Conservation (phyloP, 345 rosid species). For the Acer yangbiense region DNA sequence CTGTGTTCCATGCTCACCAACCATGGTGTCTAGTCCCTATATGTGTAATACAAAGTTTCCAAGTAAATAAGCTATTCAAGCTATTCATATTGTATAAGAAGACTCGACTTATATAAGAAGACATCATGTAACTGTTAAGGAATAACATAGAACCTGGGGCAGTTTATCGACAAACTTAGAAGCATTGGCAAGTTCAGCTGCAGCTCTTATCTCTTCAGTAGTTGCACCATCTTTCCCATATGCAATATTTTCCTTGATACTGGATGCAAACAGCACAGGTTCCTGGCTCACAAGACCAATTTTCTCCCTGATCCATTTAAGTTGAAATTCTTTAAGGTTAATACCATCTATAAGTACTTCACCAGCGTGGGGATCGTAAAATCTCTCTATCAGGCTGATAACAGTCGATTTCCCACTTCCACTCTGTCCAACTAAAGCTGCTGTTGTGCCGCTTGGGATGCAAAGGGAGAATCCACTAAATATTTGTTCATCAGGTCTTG, state of each 20-base stretch:
- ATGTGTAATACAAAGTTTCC: background rate
- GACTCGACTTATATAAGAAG: background rate
- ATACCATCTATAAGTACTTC: conserved; percentile 67
- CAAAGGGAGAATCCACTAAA: conserved; percentile 68
- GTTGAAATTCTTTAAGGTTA: conserved; percentile 66
- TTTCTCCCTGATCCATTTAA: conserved; percentile 73
- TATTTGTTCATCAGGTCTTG: conserved; percentile 72
- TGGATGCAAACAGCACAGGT: conserved; percentile 69
- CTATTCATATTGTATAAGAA: background rate
- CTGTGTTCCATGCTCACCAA: conserved; percentile 92
- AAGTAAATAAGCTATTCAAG: background rate
- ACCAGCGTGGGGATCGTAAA: conserved; percentile 76
- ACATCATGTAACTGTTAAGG: background rate
- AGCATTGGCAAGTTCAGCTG: conserved; percentile 78
- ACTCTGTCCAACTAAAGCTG: conserved; percentile 85
- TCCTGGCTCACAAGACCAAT: conserved; percentile 89
- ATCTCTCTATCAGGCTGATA: conserved; percentile 75
- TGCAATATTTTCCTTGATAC: conserved; percentile 69
- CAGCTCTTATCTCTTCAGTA: conserved; percentile 63
- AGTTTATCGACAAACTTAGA: conserved; percentile 72
- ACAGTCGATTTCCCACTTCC: conserved; percentile 93
- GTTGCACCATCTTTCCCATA: conserved; percentile 82
- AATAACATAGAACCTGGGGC: conserved; percentile 47
- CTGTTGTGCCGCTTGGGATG: conserved; percentile 63
- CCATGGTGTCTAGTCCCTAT: conserved; percentile 83